These are phyloP conservation scores for Daldinia caldariorum DNA, from an alignment of 495 filamentous ascomycete genomes.

Conservation along the genomic window DNA sequence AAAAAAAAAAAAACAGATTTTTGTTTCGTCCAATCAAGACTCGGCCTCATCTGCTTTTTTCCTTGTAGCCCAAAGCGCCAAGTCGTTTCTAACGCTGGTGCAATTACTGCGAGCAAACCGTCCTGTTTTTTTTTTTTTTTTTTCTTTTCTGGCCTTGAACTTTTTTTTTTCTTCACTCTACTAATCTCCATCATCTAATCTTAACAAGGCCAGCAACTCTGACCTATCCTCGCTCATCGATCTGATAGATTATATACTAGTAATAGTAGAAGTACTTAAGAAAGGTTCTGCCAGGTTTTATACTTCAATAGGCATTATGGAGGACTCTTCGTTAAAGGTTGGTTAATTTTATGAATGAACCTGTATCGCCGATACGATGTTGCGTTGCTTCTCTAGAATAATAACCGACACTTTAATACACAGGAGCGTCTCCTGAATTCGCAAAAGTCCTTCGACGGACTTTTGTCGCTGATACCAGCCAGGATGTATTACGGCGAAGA, in stretches of 20 bases:
- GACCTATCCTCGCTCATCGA: conserved; percentile 1
- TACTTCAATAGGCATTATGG: conserved; percentile 38
- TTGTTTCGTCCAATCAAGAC: conserved; percentile 36
- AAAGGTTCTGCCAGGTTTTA: not conserved
- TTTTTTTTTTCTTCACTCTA: conserved; percentile 27
- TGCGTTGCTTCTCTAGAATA: conserved; percentile 23
- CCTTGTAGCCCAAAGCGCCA: conserved; percentile 13
- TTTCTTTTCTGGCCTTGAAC: conserved; percentile 4
- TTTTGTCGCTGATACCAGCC: conserved; percentile 91
- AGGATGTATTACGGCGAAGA: conserved; percentile 92
- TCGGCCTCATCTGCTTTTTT: conserved; percentile 1
- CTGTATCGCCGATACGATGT: conserved; percentile 16
- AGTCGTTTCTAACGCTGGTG: conserved; percentile 9
- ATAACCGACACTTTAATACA: conserved; percentile 39
- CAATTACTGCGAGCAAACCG: conserved; percentile 24
- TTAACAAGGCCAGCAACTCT: conserved; percentile 4
- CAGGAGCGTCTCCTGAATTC: conserved; percentile 89
- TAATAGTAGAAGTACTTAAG: not conserved
- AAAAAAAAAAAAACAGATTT: conserved; percentile 36
- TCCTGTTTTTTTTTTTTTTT: conserved; percentile 26
- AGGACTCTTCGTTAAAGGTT: conserved; percentile 52
- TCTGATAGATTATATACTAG: not conserved
- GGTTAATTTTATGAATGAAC: conserved; percentile 29
- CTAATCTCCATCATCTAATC: conserved; percentile 15
- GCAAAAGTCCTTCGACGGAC: conserved; percentile 86